Base-by-base conservation (phyloP, 306 rosid genomes). In the Sphenostylis stenocarpa region DNA sequence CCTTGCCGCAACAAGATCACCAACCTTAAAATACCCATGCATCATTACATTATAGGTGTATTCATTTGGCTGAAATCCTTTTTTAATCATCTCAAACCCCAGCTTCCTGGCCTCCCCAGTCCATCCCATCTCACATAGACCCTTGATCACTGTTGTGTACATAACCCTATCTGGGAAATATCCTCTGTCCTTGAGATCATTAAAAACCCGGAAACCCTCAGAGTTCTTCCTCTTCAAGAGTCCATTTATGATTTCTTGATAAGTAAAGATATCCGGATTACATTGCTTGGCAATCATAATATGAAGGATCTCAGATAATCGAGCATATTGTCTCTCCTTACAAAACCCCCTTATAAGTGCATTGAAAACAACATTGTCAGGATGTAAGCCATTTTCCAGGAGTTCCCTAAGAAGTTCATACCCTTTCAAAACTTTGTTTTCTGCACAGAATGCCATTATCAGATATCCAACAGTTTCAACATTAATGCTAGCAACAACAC, bases 71-170 rank as follows among this genome's bases (percentile, higher is more conserved):
- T 72, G 68, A 76, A 72, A 45, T 55, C 98, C 96, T 69, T 88
- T 88, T 14, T 39, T 84, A 81, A 84, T 85, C 97, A 93, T 89
- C 95, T 93, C 96, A 80, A 91, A 87, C 93, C 92, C 91, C 66
- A 91, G 77, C 88, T 86, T 91, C 86, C 88, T 86, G 49, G 96
- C 97, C 48, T 83, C 89, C 6, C 88, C 93, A 48, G 77, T 64
- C 77, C 7, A 63, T 51, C 88, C 76, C 76, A 66, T 72, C 19
- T 75, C 75, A 79, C 90, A 91, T 71, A 89, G 77, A 61, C 92
- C 90, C 67, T 73, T 83, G 43, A 93, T 89, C 73, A 89, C 83
- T 23, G 91, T 93, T 8, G 96, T 89, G 81, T 91, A 89, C 97
- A 89, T 88, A 72, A 76, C 87, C 84, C 70, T 80, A 44, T 91